phyloP scores from a whole-genome alignment of 208 protist genomes.

The Trypanosoma lewisi region DNA sequence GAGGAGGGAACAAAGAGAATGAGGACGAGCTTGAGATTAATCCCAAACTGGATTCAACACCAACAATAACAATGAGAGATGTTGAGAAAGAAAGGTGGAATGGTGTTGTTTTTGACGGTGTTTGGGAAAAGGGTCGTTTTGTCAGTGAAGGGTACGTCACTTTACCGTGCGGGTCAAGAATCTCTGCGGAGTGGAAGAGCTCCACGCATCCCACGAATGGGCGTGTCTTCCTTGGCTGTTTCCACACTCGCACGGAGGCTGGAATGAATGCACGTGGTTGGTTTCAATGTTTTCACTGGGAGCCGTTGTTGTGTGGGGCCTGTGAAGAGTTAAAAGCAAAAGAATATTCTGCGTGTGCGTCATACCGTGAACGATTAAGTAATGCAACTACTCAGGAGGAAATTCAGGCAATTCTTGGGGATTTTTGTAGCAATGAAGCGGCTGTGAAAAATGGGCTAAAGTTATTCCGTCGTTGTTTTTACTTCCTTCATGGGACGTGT shows the following conservation, averaged over 20 bases:
- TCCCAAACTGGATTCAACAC: not conserved
- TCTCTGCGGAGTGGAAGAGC: constrained; percentile 69
- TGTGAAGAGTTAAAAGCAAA: constrained; percentile 21
- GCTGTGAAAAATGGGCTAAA: constrained; percentile 38
- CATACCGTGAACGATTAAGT: constrained; percentile 30
- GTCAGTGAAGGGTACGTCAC: constrained; percentile 65
- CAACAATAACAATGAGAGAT: not conserved
- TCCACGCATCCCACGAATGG: constrained; percentile 40
- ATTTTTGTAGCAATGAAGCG: constrained; percentile 41
- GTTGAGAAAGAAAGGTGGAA: constrained; percentile 20
- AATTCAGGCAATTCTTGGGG: constrained; percentile 36
- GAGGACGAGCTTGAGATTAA: not conserved
- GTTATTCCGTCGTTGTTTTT: constrained; percentile 86
- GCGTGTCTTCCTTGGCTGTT: constrained; percentile 37
- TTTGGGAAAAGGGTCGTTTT: constrained; percentile 60
- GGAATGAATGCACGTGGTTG: constrained; percentile 38
- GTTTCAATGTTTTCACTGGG: constrained; percentile 81
- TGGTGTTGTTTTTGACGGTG: constrained; percentile 61
- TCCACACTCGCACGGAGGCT: constrained; percentile 6
- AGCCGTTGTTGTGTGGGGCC: constrained; percentile 50
- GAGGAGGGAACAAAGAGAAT: not conserved
- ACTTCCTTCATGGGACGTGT: constrained; percentile 80
- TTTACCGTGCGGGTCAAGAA: constrained; percentile 46
- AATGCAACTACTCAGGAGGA: constrained; percentile 43
- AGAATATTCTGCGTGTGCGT: constrained; percentile 18